These are phyloP conservation scores for Chrysoporthe austroafricana DNA, from an alignment of 2,329 filamentous ascomycete genomes.

Conservation along the genomic window DNA sequence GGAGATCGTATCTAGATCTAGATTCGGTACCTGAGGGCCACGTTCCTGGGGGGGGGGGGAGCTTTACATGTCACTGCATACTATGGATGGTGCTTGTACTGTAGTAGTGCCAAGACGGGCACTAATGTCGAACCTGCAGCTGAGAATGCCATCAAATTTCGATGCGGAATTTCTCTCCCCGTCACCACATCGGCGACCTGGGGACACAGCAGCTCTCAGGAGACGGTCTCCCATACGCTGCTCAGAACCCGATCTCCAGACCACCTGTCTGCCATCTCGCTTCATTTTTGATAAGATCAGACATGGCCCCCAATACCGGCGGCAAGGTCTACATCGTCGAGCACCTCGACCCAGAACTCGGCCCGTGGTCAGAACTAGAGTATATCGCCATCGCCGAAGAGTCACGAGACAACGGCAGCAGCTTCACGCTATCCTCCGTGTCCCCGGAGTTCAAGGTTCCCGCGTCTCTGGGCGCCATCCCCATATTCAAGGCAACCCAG, in stretches of 20 bases:
- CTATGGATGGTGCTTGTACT: neutral
- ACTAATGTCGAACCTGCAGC: neutral
- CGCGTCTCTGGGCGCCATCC: slow-evolving; percentile 54
- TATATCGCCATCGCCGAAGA: slow-evolving; percentile 87
- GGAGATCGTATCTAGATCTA: neutral
- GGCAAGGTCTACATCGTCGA: slow-evolving; percentile 88
- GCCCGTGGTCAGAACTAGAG: slow-evolving; percentile 91
- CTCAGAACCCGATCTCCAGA: neutral
- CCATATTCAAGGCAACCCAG: slow-evolving; percentile 72
- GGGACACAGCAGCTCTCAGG: neutral
- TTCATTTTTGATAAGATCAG: neutral
- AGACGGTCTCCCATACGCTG: neutral
- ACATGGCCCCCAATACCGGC: slow-evolving; percentile 41
- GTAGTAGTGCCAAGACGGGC: slow-evolving; percentile 11
- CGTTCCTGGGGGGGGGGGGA: too few relatives aligned
- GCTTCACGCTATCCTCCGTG: slow-evolving; percentile 83
- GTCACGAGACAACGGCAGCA: slow-evolving; percentile 66
- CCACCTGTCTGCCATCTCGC: neutral
- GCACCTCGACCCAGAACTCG: slow-evolving; percentile 93
- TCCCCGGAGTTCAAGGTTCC: slow-evolving; percentile 71
- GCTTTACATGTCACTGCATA: too few relatives aligned
- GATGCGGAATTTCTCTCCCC: neutral
- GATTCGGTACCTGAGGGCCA: too few relatives aligned
- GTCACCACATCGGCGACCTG: neutral
- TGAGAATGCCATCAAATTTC: neutral